Evolutionary conservation across 352 stramenopile genomes (phyloP).

Genomic region (Pythium oligandrum): DNA sequence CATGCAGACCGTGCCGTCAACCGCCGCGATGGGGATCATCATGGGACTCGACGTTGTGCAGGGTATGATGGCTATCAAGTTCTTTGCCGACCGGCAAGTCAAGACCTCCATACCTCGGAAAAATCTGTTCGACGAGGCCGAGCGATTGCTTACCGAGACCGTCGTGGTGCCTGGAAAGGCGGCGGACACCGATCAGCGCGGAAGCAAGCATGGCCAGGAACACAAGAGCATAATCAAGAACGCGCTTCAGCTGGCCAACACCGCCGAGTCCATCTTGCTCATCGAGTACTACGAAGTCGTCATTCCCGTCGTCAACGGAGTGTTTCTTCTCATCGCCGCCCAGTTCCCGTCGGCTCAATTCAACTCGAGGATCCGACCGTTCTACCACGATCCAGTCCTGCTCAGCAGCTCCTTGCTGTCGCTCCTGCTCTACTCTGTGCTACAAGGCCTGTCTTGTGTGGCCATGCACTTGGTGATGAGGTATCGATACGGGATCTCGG

Average conservation of each 20-base stretch:
- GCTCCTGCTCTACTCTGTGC: slow-evolving; percentile 13
- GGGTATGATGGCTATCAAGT: slow-evolving; percentile 2
- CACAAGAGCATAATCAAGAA: neutral
- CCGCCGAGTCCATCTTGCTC: slow-evolving; percentile 3
- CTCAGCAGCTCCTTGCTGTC: slow-evolving; percentile 7
- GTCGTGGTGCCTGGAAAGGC: too few species aligned
- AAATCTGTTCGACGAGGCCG: neutral
- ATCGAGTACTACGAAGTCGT: slow-evolving; percentile 9
- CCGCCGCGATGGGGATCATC: neutral
- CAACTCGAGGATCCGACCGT: neutral
- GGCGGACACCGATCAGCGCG: neutral
- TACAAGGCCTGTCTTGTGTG: slow-evolving; percentile 12
- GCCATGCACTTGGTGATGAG: slow-evolving; percentile 10
- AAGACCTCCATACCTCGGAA: neutral
- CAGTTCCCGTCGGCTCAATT: slow-evolving; percentile 2
- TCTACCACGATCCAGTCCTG: neutral
- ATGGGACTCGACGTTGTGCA: slow-evolving; percentile 3
- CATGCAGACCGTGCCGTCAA: slow-evolving; percentile 1
- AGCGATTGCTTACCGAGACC: neutral
- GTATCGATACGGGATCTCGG: slow-evolving; percentile 10
- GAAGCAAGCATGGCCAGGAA: too few species aligned
- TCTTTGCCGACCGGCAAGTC: neutral
- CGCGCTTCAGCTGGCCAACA: slow-evolving; percentile 1
- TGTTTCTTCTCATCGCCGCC: slow-evolving; percentile 5
- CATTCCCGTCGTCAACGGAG: slow-evolving; percentile 1